Evolutionary conservation across 2,329 filamentous ascomycete genomes (phyloP), one percentile per base, ranked within the genome.

Genomic region (Nemania abortiva): DNA sequence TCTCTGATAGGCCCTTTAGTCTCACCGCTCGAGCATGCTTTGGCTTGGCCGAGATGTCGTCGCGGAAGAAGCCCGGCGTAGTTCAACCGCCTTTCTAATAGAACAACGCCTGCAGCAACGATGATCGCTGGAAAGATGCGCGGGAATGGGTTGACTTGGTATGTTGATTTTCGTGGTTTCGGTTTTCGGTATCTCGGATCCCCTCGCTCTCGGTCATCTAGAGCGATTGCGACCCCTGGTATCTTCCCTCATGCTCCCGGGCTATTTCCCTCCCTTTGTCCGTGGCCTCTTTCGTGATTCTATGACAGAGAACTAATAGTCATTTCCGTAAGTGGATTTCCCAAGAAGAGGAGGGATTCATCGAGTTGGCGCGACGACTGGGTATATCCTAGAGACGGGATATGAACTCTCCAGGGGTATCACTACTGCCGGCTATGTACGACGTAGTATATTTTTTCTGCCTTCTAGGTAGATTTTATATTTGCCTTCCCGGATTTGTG

Each of bases 141-240:
- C 87, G 85, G 66, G 84, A 81, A 1, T 91, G 88, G 85, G 89
- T 92, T 10, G 90, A 93, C 79, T 76, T 91, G 56, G 70, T 72
- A 65, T n/a, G n/a, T n/a, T n/a, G n/a, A n/a, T n/a, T n/a, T n/a
- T n/a, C 60, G 68, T 24, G n/a, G n/a, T 65, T 52, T 61, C 45
- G 22, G 42, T 53, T 29, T 49, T 29, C 24, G 29, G 52, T 31
- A 13, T 24, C 18, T 42, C 3, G 1, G 27, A 15, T 58, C 54
- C 34, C 13, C 5, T 60, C 39, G 5, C 52, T 13, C n/a, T n/a
- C n/a, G n/a, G 15, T 34, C 47, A 45, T 45, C 42, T 27, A 5
- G 63, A 57, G 50, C 31, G 27, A 34, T 15, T 31, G 15, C 24
- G 7, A 49, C 29, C 42, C 42, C n/a, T 37, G 13, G 39, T 13